Conservation (phyloP, 495 filamentous ascomycete genomes). For the Copromyces sp. region DNA sequence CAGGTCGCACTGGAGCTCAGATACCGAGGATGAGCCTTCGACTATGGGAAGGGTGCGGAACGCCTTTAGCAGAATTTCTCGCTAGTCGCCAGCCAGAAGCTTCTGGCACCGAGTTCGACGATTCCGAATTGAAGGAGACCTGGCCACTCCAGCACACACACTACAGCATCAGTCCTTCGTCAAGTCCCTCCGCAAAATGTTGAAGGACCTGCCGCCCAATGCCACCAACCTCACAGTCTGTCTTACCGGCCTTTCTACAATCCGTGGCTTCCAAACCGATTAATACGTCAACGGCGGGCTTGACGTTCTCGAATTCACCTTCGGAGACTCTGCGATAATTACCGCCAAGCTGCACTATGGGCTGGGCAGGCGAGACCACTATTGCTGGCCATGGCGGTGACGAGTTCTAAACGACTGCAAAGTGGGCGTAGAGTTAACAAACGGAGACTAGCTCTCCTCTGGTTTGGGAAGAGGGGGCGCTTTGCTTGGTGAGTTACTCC, state of each 20-base stretch:
- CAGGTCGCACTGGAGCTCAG: background rate
- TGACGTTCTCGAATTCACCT: too few species aligned
- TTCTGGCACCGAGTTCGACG: too few species aligned
- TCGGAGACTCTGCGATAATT: too few species aligned
- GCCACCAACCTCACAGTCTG: too few species aligned
- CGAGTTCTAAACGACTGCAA: background rate
- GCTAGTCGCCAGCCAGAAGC: background rate
- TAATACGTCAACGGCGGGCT: too few species aligned
- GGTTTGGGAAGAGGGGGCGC: background rate
- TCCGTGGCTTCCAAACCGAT: too few species aligned
- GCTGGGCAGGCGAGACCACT: too few species aligned
- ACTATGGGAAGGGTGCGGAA: background rate
- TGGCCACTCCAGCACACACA: background rate
- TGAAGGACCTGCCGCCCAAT: background rate
- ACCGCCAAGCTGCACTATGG: too few species aligned
- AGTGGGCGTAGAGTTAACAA: background rate
- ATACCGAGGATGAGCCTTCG: background rate
- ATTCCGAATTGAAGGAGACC: too few species aligned
- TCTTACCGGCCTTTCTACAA: too few species aligned
- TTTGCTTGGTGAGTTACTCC: background rate
- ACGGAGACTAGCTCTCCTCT: background rate
- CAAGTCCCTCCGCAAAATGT: background rate
- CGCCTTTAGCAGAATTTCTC: background rate
- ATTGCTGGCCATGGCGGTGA: too few species aligned
- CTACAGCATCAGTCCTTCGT: background rate